Evolutionary conservation across 176 grass and related monocot genomes (phyloP), one percentile per base, ranked within the genome.

Genomic region (Cenchrus purpureus): DNA sequence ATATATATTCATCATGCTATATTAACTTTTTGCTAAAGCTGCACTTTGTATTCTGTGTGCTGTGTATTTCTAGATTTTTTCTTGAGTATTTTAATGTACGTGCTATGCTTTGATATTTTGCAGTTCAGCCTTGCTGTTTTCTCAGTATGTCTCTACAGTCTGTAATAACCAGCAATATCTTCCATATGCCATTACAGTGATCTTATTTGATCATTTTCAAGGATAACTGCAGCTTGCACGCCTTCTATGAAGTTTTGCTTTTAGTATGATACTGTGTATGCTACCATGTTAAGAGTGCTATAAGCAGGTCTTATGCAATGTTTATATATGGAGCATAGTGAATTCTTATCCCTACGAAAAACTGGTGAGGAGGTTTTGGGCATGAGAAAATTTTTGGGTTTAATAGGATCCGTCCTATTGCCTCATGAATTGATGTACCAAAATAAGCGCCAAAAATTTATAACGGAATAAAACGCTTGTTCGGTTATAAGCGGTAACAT

Each of bases 181-280:
- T 58, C 10, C 52, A 57, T 10, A 40, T 76, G 29, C 9, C 14
- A 45, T 44, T 29, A 69, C 16, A 59, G 22, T 85, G 29, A 53
- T 45, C 82, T 65, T 84, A 22, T 40, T 61, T 50, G 8, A 59
- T 79, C 1, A 8, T 28, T 62, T 78, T 52, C 76, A 71, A 79
- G 29, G 58, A 42, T 65, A 52, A 13, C 34, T 65, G 17, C 82
- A 65, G 29, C 56, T 62, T 60, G 9, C 37, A 45, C 6, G 37
- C 12, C 42, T 34, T 45, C 52, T 46, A 59, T 59, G 52, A 13
- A 56, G n/a, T 79, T 71, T 51, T 86, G 16, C 54, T 76, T 56
- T 52, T 51, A 49, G 16, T n/a, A 63, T 20, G 71, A 31, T 80
- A 13, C 51, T 66, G 46, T 86, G 44, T 63, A 74, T 53, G 14